A percentile compares a stretch with the other conserved stretches of the same genome.
These are phyloP conservation scores for Coemansia erecta DNA, from an alignment of 192 early-diverging fungal genomes.

Conservation along the genomic window DNA sequence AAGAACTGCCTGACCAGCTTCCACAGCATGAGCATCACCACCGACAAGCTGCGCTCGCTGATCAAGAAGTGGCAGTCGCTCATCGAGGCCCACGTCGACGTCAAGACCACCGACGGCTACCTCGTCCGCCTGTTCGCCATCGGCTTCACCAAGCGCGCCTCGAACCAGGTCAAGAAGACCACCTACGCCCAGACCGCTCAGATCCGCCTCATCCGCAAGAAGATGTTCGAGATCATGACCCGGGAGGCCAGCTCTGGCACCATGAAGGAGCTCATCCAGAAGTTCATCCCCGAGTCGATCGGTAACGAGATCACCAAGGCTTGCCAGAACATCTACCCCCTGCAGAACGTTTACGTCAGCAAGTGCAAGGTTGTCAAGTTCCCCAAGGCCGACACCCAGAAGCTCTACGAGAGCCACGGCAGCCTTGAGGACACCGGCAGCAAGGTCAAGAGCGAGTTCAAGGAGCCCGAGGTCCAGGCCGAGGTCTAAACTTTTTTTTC, in stretches of 20 bases:
- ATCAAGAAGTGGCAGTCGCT: slow-evolving; percentile 99
- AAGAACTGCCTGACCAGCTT: slow-evolving; percentile 99
- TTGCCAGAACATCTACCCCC: slow-evolving; percentile 96
- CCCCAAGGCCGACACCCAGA: slow-evolving; percentile 93
- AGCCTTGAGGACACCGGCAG: slow-evolving; percentile 70
- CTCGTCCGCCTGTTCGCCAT: slow-evolving; percentile 95
- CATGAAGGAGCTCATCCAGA: slow-evolving; percentile 93
- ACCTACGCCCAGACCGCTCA: slow-evolving; percentile 97
- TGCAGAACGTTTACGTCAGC: slow-evolving; percentile 93
- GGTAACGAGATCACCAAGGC: slow-evolving; percentile 98
- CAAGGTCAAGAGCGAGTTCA: slow-evolving; percentile 86
- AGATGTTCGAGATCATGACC: slow-evolving; percentile 99
- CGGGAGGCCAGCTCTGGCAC: slow-evolving; percentile 81
- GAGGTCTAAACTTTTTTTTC: slow-evolving; percentile 56
- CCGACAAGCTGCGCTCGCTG: slow-evolving; percentile 99
- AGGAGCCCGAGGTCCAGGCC: slow-evolving; percentile 76
- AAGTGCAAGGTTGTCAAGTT: slow-evolving; percentile 99
- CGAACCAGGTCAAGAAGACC: slow-evolving; percentile 95
- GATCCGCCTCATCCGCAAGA: slow-evolving; percentile 98
- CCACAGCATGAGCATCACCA: slow-evolving; percentile 99
- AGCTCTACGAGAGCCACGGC: slow-evolving; percentile 97
- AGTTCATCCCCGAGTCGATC: slow-evolving; percentile 96
- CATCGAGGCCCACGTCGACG: slow-evolving; percentile 96
- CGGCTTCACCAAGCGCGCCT: slow-evolving; percentile 93
- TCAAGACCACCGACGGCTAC: slow-evolving; percentile 99